Evolutionary conservation across 148 eudicot genomes (phyloP), one percentile per base, ranked within the genome.

Genomic region (Gaultheria prostrata): DNA sequence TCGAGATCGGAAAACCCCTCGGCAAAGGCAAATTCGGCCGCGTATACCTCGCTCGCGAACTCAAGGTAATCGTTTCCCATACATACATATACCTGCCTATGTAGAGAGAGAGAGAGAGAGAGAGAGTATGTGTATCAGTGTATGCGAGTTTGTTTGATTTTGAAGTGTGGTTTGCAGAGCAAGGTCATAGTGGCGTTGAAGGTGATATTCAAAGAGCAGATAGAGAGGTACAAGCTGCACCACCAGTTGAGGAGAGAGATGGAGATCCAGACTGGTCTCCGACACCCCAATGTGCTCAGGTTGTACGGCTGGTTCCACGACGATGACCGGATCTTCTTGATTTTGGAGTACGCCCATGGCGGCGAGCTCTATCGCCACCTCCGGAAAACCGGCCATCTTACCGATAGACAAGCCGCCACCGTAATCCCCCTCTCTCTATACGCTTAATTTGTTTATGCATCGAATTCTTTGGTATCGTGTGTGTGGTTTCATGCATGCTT

Each of bases 21-120:
- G 98, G 98, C 57, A 94, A 89, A 83, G 98, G 98, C 32, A 96
- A 94, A 85, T 96, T 96, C 86, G 98, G 98, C 82, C 88, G 94
- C 45, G 98, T 94, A 63, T 96, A 96, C 79, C 94, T 96, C 81
- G 98, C 98, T 70, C 93, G 98, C 61, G 97, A 96, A 89, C 39
- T 87, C 81, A 86, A 90, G 93, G 98, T 93, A 53, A 1, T 8
- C 24, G 21, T 59, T 46, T 28, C 13, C 17, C 50, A 50, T 50
- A 53, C 57, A 53, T 20, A 21, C 17, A 49, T n/a, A n/a, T n/a
- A 57, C 20, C 10, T 21, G 26, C 26, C 1, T 77, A 1, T 6
- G 0, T 70, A 26, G 14, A 17, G 17, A 33, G 76, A 71, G 76
- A 71, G 76, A 69, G 39, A 69, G 18, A 33, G 12, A 73, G 30